Evolutionary conservation across 73 alveolate genomes (phyloP).

Genomic region (Tetrahymena elliotti): DNA sequence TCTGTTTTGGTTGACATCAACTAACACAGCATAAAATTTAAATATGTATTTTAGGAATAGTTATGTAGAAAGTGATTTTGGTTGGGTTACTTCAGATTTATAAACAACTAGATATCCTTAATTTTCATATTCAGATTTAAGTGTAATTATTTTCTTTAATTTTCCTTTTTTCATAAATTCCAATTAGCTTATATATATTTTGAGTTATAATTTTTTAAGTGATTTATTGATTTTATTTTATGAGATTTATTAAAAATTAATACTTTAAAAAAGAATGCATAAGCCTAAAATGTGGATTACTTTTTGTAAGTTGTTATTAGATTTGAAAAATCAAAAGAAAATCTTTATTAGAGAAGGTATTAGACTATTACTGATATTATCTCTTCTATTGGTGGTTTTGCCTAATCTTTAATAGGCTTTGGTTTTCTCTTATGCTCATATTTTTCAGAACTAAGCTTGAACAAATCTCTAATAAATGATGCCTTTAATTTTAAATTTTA

Average conservation of each 20-base stretch:
- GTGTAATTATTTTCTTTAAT: background rate
- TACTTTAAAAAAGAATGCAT: background rate
- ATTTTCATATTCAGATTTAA: background rate
- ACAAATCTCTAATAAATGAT: background rate
- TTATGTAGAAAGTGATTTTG: background rate
- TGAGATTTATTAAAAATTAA: too few species aligned
- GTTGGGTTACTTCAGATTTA: background rate
- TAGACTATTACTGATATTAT: background rate
- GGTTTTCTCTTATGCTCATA: background rate
- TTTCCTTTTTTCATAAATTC: background rate
- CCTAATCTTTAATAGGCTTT: background rate
- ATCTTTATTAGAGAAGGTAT: background rate
- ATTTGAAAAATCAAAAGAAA: background rate
- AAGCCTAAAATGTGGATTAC: background rate
- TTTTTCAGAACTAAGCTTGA: background rate
- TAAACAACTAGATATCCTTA: background rate
- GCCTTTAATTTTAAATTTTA: background rate
- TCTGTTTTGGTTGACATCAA: background rate
- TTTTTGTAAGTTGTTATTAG: background rate
- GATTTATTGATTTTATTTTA: too few species aligned
- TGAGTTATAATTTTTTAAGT: background rate
- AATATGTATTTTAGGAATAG: background rate
- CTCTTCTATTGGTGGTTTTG: background rate
- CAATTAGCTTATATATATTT: too few species aligned
- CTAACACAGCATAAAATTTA: background rate